Conservation (phyloP, 1,284 basidiomycete species). For the Rhizopogon parksii region DNA sequence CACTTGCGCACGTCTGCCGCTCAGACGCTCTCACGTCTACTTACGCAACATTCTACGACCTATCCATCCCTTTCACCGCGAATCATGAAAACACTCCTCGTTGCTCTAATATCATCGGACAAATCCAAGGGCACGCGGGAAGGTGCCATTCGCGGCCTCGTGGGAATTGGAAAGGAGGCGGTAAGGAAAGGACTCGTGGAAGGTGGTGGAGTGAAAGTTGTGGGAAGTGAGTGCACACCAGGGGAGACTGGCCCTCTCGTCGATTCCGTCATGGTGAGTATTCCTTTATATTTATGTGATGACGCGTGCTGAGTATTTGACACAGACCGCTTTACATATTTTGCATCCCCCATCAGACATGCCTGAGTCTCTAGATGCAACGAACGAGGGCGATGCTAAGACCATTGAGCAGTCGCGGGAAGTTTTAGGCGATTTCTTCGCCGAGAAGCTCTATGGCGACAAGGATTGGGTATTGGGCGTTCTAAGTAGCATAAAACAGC, state of each 20-base stretch:
- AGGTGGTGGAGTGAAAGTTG: slow-evolving; percentile 64
- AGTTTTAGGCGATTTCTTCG: slow-evolving; percentile 56
- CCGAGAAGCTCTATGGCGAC: slow-evolving; percentile 48
- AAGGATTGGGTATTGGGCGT: slow-evolving; percentile 54
- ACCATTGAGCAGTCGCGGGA: slow-evolving; percentile 43
- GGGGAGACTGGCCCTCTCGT: slow-evolving; percentile 41
- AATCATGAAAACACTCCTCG: slow-evolving; percentile 87
- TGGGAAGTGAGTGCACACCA: slow-evolving; percentile 55
- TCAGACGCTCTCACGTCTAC: slow-evolving; percentile 76
- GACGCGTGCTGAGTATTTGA: neutral
- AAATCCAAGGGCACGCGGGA: slow-evolving; percentile 73
- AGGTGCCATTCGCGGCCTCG: slow-evolving; percentile 80
- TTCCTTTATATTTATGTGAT: neutral
- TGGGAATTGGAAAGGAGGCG: slow-evolving; percentile 78
- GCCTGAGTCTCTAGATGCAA: slow-evolving; percentile 47
- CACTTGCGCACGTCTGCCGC: slow-evolving; percentile 72
- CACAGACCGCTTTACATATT: slow-evolving; percentile 52
- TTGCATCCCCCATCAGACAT: slow-evolving; percentile 50
- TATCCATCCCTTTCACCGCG: slow-evolving; percentile 84
- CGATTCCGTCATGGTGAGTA: slow-evolving; percentile 50
- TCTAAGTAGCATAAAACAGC: slow-evolving; percentile 29
- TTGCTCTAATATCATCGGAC: slow-evolving; percentile 71
- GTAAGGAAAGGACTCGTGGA: slow-evolving; percentile 74
- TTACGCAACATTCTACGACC: slow-evolving; percentile 70
- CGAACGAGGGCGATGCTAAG: slow-evolving; percentile 40